Conservation (phyloP, 106 monocot genomes). For the Apostasia shenzhenica region DNA sequence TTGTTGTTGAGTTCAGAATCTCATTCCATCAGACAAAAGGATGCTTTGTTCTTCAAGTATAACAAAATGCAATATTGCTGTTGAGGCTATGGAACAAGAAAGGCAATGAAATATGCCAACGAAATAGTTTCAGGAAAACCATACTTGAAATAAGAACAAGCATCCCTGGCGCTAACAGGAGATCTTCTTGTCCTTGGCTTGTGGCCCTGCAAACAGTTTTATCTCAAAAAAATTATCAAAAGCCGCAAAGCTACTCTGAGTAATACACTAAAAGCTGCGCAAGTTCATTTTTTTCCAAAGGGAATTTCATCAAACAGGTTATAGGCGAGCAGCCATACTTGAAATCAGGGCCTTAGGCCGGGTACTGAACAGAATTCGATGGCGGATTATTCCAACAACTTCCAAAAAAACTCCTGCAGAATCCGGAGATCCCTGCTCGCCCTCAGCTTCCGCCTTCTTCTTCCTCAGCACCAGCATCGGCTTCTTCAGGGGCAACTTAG, state of each 20-base stretch:
- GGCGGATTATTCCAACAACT: no score
- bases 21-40: no score
- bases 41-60: no score
- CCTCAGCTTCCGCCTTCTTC: conserved; percentile 16
- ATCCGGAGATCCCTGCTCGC: conserved; percentile 12
- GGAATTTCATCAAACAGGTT: not conserved
- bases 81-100: no score
- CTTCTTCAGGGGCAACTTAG: conserved; percentile 72
- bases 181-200: conserved; percentile 7
- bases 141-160: no score
- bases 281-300: not conserved
- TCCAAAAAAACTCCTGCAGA: conserved; percentile 1
- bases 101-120: no score
- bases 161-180: no score
- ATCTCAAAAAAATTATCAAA: not conserved
- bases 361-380: conserved; percentile 62
- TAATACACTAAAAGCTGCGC: not conserved
- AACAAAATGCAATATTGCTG: no score
- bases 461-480: conserved; percentile 69
- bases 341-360: conserved; percentile 85
- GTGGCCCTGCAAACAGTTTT: conserved; percentile 9
- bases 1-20: no score
- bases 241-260: not conserved
- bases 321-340: conserved; percentile 17
- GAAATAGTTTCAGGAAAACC: no score